Conservation (phyloP, 2,329 filamentous ascomycete genomes). For the Daldinia sp. region DNA sequence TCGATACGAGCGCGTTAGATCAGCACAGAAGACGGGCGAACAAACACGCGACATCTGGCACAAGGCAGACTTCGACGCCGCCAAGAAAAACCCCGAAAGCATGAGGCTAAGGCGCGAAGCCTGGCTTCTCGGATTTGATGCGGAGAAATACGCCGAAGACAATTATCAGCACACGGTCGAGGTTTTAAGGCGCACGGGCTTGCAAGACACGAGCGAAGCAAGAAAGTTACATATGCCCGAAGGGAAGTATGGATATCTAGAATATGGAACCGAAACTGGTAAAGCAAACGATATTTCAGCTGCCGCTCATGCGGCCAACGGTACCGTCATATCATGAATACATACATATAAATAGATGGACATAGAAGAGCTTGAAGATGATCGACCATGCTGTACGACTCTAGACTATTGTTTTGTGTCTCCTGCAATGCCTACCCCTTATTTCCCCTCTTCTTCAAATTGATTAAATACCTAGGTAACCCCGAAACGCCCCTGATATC, state of each 20-base stretch:
- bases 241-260: conserved; percentile 41
- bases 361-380: conserved; percentile 5
- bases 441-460: conserved; percentile 10
- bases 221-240: conserved; percentile 42
- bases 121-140: conserved; percentile 59
- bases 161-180: conserved; percentile 45
- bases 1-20: conserved; percentile 57
- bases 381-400: conserved; percentile 8
- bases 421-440: not conserved
- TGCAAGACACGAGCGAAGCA: conserved; percentile 31
- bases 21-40: conserved; percentile 57
- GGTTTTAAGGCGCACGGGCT: conserved; percentile 36
- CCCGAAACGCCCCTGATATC: conserved; percentile 29
- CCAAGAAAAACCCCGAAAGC: conserved; percentile 54
- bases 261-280: conserved; percentile 32
- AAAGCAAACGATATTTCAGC: conserved; percentile 4
- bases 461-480: conserved; percentile 8
- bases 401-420: not conserved
- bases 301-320: conserved; percentile 18
- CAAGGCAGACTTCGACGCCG: conserved; percentile 57
- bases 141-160: conserved; percentile 56
- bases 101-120: conserved; percentile 56
- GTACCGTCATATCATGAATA: conserved; percentile 22
- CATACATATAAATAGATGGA: conserved; percentile 4
- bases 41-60: conserved; percentile 60